Evolutionary conservation across 352 stramenopile species (phyloP).

Genomic region (Phytophthora macrochlamydospora): DNA sequence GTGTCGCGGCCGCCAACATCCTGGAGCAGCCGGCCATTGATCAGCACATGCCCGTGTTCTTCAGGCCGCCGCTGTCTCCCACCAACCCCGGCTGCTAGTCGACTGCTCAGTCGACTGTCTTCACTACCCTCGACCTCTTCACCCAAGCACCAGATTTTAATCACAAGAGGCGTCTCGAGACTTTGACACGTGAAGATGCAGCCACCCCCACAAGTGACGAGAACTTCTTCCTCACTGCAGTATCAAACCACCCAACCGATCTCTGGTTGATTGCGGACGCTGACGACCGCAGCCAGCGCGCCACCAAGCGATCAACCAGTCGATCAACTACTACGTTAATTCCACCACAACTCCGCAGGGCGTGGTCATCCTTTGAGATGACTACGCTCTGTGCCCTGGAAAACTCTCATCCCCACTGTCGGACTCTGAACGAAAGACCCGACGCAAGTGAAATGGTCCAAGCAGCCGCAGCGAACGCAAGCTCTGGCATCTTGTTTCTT

Average conservation of each 20-base stretch:
- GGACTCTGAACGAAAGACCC: slow-evolving; percentile 25
- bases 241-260: slow-evolving; percentile 10
- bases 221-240: slow-evolving; percentile 21
- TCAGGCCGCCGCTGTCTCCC: slow-evolving; percentile 41
- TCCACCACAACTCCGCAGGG: slow-evolving; percentile 4
- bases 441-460: slow-evolving; percentile 15
- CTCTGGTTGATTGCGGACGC: slow-evolving; percentile 19
- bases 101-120: slow-evolving; percentile 23
- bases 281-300: slow-evolving; percentile 26
- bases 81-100: slow-evolving; percentile 30
- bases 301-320: slow-evolving; percentile 17
- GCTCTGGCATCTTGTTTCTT: slow-evolving; percentile 3
- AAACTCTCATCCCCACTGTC: slow-evolving; percentile 6
- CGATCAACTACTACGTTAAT: slow-evolving; percentile 14
- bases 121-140: slow-evolving; percentile 16
- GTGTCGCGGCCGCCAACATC: slow-evolving; percentile 30
- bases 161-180: slow-evolving; percentile 16
- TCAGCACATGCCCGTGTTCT: slow-evolving; percentile 80
- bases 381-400: background rate
- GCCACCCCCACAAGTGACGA: slow-evolving; percentile 23
- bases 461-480: slow-evolving; percentile 12
- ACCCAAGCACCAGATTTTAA: slow-evolving; percentile 31
- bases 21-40: slow-evolving; percentile 49
- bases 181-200: slow-evolving; percentile 26
- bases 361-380: slow-evolving; percentile 12